Evolutionary conservation across 2,329 filamentous ascomycete species (phyloP).

Genomic region (Thelonectria rubi): DNA sequence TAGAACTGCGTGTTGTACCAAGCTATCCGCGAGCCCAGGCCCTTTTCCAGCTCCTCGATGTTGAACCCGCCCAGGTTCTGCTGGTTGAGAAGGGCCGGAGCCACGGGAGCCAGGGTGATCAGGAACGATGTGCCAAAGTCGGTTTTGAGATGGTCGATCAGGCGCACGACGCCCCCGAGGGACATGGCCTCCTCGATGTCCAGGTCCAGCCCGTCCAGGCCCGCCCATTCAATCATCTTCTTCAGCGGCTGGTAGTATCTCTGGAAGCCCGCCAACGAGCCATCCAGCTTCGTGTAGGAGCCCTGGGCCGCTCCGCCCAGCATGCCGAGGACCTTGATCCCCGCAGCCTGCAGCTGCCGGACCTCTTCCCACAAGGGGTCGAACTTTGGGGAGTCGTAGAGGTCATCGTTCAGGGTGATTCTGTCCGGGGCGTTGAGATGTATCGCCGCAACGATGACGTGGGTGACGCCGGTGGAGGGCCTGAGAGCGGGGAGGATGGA

Average conservation of each 20-base stretch:
- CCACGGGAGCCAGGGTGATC: conserved; percentile 82
- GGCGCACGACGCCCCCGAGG: conserved; percentile 68
- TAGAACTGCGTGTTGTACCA: conserved; percentile 94
- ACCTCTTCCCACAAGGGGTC: conserved; percentile 81
- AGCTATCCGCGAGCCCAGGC: conserved; percentile 68
- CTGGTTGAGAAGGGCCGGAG: conserved; percentile 68
- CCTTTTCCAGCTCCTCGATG: conserved; percentile 75
- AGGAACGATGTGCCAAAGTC: conserved; percentile 76
- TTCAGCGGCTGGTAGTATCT: conserved; percentile 75
- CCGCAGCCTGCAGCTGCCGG: conserved; percentile 71
- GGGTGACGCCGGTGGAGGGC: conserved; percentile 64
- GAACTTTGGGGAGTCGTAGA: conserved; percentile 70
- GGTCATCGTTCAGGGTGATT: conserved; percentile 81
- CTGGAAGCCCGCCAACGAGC: conserved; percentile 70
- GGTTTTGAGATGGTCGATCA: conserved; percentile 70
- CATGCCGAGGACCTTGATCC: conserved; percentile 84
- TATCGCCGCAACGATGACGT: conserved; percentile 84
- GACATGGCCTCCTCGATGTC: conserved; percentile 81
- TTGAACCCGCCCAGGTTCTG: conserved; percentile 79
- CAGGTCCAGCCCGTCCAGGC: conserved; percentile 74
- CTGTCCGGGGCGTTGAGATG: conserved; percentile 75
- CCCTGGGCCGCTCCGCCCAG: conserved; percentile 83
- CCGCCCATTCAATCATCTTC: conserved; percentile 66
- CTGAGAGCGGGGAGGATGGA: conserved; percentile 59
- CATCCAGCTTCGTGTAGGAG: conserved; percentile 67